Base-by-base conservation (phyloP, 225 moss, liverwort and hornwort species). In the Marchantia polymorpha region DNA sequence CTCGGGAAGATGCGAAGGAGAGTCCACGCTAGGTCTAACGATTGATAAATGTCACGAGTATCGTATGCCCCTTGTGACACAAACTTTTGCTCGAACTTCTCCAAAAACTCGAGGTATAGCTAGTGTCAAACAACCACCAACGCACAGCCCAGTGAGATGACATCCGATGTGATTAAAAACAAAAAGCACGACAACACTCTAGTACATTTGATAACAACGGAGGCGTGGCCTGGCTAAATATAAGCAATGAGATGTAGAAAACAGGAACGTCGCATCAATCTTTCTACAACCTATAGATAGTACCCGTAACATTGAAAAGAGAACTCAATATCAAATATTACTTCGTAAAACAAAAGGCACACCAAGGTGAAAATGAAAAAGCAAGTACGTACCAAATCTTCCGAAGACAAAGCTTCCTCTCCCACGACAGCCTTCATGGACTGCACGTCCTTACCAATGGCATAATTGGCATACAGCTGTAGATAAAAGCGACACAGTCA, bases 381-480 rank as follows among this genome's bases (percentile, higher is more conserved):
- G 3, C 39, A 39, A 39, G 39, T 39, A 39, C 39, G 39, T 39
- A 39, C 39, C 39, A 96, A 83, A 83, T 97, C 96, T 83, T 94
- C 93, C 29, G 93, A 93, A 49, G 94, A 96, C 81, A 97, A 81
- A n/a, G 94, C 96, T 83, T 97, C 96, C 81, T 97, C 96, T 76
- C 96, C 96, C 69, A 97, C 94, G 52, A 94, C 96, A 82, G 96
- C 96, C 87, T 97, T 94, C 96, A 97, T 97, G 58, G 96, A 90
- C 82, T 97, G 96, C 83, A 94, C 96, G 67, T 97, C 96, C 91
- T 97, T 94, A 56, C 93, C 96, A 17, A 97, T 94, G 30, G 96
- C 94, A 85, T 94, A 97, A 52, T 97, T 97, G 75, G 94, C 96
- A 82, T 97, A 97, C 77, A 97, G 89, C 96, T 96, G 91, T 79